Conservation (phyloP, 768 basidiomycete genomes). For the Boletus edulis region DNA sequence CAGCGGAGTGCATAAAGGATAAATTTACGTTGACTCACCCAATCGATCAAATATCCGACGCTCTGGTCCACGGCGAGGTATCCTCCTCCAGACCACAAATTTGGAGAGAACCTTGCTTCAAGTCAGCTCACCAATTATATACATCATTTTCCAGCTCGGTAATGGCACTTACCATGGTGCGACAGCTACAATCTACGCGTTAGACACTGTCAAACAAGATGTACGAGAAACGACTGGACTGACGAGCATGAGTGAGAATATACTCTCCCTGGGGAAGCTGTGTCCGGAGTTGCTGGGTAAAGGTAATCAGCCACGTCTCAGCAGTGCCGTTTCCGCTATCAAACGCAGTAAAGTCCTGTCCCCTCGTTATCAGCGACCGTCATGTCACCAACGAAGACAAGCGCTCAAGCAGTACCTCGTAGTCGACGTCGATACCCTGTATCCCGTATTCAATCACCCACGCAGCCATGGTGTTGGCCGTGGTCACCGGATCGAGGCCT, state of each 20-base stretch:
- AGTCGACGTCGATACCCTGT: conserved; percentile 55
- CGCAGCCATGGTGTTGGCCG: conserved; percentile 43
- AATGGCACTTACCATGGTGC: conserved; percentile 20
- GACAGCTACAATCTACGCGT: conserved; percentile 10
- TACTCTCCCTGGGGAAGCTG: conserved; percentile 33
- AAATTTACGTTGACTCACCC: conserved; percentile 27
- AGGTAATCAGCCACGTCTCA: conserved; percentile 34
- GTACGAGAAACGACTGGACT: conserved; percentile 15
- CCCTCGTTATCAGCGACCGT: background rate
- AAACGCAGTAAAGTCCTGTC: conserved; percentile 35
- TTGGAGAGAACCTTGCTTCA: conserved; percentile 21
- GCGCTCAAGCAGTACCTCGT: conserved; percentile 35
- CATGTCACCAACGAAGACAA: background rate
- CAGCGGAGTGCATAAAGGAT: background rate
- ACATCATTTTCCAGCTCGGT: background rate
- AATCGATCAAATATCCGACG: conserved; percentile 46
- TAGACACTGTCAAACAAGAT: background rate
- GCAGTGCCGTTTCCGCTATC: conserved; percentile 37
- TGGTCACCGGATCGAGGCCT: conserved; percentile 36
- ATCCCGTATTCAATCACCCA: conserved; percentile 49
- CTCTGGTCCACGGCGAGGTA: conserved; percentile 36
- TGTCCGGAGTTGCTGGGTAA: conserved; percentile 33
- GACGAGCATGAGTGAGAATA: conserved; percentile 37
- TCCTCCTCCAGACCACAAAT: conserved; percentile 27
- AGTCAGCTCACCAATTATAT: background rate